These are phyloP conservation scores for Euphorbia lathyris DNA, from an alignment of 345 rosid species.

Conservation along the genomic window DNA sequence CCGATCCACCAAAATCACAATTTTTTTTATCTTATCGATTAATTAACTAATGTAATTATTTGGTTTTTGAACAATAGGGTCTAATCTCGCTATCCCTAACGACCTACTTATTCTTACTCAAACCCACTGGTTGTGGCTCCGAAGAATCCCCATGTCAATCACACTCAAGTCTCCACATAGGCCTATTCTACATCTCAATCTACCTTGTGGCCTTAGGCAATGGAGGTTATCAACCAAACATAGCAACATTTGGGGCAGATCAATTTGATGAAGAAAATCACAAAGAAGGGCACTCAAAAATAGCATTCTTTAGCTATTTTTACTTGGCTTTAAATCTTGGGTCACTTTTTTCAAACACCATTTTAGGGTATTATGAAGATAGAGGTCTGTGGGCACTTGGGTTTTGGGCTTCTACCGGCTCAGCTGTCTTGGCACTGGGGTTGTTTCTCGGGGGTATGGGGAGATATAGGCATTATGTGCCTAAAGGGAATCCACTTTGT, in stretches of 20 bases:
- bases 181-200: constrained; percentile 23
- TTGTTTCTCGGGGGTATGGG: constrained; percentile 22
- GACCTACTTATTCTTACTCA: constrained; percentile 18
- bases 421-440: constrained; percentile 21
- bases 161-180: constrained; percentile 7
- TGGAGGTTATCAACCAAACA: constrained; percentile 33
- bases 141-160: constrained; percentile 15
- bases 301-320: constrained; percentile 33
- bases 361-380: constrained; percentile 29
- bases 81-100: constrained; percentile 21
- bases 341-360: constrained; percentile 33
- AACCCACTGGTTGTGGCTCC: constrained; percentile 22
- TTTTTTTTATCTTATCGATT: neutral
- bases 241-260: constrained; percentile 29
- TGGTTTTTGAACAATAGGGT: constrained; percentile 14
- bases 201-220: constrained; percentile 32
- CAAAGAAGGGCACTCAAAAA: constrained; percentile 18
- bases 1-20: too few relatives aligned
- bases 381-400: constrained; percentile 30
- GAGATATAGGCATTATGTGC: constrained; percentile 24
- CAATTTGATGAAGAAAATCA: constrained; percentile 22
- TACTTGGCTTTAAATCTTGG: constrained; percentile 33
- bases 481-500: constrained; percentile 29
- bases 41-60: neutral
- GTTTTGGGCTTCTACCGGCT: constrained; percentile 26